Conservation (phyloP, 805 yeast genomes). For the Ogataea zsoltii region DNA sequence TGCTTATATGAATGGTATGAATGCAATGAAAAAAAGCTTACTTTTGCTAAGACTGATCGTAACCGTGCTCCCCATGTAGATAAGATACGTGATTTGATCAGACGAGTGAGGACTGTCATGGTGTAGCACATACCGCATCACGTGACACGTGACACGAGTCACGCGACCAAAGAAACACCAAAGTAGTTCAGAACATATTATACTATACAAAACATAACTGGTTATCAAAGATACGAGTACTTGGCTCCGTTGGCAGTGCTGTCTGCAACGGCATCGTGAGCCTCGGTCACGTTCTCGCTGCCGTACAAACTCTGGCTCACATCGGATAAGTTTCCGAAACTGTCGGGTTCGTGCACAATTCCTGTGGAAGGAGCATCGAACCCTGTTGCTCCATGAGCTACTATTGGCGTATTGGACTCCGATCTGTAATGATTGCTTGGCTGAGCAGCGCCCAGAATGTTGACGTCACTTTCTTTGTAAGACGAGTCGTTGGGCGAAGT, state of each 20-base stretch:
- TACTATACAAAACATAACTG: slow-evolving; percentile 2
- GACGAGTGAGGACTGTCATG: no score
- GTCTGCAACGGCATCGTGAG: slow-evolving; percentile 12
- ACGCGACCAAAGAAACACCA: no score
- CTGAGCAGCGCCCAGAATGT: not conserved
- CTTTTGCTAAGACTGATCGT: no score
- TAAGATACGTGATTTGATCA: no score
- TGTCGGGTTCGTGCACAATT: slow-evolving; percentile 11
- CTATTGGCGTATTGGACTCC: slow-evolving; percentile 24
- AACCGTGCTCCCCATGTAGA: no score
- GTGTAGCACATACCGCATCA: no score
- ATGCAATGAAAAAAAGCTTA: no score
- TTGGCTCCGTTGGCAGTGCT: not conserved
- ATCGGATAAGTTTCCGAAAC: slow-evolving; percentile 11
- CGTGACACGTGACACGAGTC: no score
- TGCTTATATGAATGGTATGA: not conserved
- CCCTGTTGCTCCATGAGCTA: slow-evolving; percentile 6
- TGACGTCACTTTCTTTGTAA: slow-evolving; percentile 4
- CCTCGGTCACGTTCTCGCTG: slow-evolving; percentile 12
- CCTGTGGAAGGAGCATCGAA: slow-evolving; percentile 9
- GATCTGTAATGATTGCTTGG: slow-evolving; percentile 16
- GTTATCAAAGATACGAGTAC: not conserved
- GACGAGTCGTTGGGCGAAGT: slow-evolving; percentile 1
- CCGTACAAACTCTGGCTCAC: slow-evolving; percentile 14
- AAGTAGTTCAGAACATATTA: no score